A percentile compares a stretch with the other conserved stretches of the same genome.
These are phyloP conservation scores for Salix purpurea DNA, from an alignment of 345 rosid genomes.

Conservation along the genomic window DNA sequence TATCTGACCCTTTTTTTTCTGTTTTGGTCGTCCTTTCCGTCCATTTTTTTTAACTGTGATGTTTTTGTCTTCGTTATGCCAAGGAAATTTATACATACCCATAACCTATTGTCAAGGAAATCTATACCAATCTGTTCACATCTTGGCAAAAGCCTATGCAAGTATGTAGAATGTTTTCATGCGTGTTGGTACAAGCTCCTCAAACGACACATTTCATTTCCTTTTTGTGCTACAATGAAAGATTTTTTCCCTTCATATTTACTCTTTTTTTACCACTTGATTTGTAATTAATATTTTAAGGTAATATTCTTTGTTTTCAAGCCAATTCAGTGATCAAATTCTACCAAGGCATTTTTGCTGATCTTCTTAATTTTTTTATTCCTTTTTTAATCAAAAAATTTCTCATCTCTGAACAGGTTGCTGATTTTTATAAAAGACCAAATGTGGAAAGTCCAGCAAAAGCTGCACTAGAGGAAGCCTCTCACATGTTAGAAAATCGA, in stretches of 20 bases:
- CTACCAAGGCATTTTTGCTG: background rate
- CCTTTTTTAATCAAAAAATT: background rate
- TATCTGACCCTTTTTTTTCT: background rate
- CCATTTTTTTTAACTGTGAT: background rate
- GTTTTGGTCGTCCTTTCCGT: background rate
- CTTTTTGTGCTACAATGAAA: background rate
- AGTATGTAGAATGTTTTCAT: background rate
- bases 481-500: constrained; percentile 58
- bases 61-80: background rate
- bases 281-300: background rate
- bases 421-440: constrained; percentile 79
- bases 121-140: background rate
- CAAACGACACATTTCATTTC: background rate
- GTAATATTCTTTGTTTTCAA: background rate
- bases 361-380: background rate
- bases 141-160: background rate
- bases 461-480: constrained; percentile 62
- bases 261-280: background rate
- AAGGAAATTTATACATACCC: background rate
- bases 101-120: background rate
- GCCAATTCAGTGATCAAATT: constrained; percentile 2
- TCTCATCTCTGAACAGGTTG: constrained; percentile 48
- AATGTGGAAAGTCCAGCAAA: constrained; percentile 76
- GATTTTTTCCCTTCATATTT: background rate
- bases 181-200: background rate